Conservation (phyloP, 768 basidiomycete genomes). For the Inosperma sp. region DNA sequence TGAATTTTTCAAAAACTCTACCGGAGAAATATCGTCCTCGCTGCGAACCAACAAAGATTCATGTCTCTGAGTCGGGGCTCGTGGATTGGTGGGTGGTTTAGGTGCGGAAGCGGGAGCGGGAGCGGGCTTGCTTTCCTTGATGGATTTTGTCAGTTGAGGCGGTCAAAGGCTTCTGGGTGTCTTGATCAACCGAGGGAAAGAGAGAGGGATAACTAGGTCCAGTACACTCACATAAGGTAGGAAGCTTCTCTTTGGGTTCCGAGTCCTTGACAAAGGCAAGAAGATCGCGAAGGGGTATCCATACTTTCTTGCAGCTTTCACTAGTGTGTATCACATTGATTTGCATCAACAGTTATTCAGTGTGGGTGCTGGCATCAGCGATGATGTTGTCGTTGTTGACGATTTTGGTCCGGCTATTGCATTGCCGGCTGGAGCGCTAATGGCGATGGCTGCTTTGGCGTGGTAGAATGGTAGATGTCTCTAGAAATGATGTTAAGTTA, state of each 20-base stretch:
- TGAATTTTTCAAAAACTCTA: conserved; percentile 36
- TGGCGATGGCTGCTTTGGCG: too few species aligned
- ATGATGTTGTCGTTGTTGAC: too few species aligned
- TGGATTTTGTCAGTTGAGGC: conserved; percentile 27
- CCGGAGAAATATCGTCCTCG: conserved; percentile 24
- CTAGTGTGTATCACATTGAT: too few species aligned
- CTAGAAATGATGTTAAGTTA: too few species aligned
- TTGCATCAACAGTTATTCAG: too few species aligned
- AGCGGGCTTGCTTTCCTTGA: conserved; percentile 1
- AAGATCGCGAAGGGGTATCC: conserved; percentile 42
- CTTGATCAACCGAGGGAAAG: conserved; percentile 17
- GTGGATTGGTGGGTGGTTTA: conserved; percentile 10
- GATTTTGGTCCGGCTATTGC: too few species aligned
- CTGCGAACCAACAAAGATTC: conserved; percentile 34
- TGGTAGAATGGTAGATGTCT: too few species aligned
- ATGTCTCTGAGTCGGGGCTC: conserved; percentile 29
- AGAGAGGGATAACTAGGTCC: background rate
- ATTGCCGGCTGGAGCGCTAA: too few species aligned
- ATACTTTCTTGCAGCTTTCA: conserved; percentile 49
- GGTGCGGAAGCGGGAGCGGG: conserved; percentile 3
- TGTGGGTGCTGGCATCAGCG: too few species aligned
- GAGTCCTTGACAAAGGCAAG: too few species aligned
- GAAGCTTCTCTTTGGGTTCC: conserved; percentile 20
- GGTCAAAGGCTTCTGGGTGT: conserved; percentile 37
- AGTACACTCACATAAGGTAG: conserved; percentile 29